Evolutionary conservation across 345 rosid species (phyloP).

Genomic region (Citrus medica): DNA sequence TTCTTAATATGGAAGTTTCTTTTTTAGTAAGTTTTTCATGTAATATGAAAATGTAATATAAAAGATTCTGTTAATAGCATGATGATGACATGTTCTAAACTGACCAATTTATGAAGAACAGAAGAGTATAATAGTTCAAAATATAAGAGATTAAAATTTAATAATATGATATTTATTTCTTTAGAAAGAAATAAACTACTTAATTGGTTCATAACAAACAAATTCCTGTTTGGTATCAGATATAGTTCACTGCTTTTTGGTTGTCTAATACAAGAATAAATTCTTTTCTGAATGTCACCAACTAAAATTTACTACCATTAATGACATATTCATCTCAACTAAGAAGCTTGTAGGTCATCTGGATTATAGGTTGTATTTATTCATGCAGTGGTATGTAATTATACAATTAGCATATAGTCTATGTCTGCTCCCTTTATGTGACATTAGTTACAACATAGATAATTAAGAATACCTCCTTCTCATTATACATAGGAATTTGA

Average conservation of each 20-base stretch:
- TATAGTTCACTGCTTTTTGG: neutral
- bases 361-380: neutral
- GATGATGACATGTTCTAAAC: neutral
- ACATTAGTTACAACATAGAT: neutral
- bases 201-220: neutral
- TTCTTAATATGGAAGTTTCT: neutral
- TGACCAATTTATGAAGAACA: neutral
- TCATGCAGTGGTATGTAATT: neutral
- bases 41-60: too few relatives aligned
- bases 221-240: neutral
- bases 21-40: neutral
- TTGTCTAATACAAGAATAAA: neutral
- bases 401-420: neutral
- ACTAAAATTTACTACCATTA: neutral
- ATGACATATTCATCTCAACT: neutral
- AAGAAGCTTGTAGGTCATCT: neutral
- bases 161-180: neutral
- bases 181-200: neutral
- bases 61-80: neutral
- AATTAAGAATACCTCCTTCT: constrained; percentile 34
- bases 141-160: neutral
- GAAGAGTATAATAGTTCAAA: neutral
- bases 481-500: constrained; percentile 60
- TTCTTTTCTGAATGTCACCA: neutral
- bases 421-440: neutral